These are phyloP conservation scores for Geotrichum histeridarum DNA, from an alignment of 1,139 yeast species.

Conservation along the genomic window DNA sequence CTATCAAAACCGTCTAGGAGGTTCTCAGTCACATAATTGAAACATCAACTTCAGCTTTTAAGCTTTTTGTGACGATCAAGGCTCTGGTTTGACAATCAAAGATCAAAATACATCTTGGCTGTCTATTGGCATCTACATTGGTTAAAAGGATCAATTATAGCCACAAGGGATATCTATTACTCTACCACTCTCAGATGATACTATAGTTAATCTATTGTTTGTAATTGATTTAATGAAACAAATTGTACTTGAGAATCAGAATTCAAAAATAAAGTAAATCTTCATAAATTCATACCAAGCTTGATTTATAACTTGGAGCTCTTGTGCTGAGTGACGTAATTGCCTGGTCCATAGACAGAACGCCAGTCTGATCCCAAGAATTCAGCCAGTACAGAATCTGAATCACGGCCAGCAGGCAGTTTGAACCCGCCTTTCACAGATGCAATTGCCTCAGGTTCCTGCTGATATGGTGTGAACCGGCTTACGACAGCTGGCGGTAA, in stretches of 20 bases:
- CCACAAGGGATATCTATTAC: no score
- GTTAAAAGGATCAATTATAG: no score
- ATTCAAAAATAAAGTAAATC: neutral
- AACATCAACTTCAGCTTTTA: no score
- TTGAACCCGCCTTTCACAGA: constrained; percentile 2
- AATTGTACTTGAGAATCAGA: neutral
- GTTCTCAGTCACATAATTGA: no score
- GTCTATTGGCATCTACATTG: no score
- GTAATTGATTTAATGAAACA: neutral
- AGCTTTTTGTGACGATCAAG: no score
- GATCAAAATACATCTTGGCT: no score
- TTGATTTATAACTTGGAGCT: neutral
- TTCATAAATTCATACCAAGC: neutral
- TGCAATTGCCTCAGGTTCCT: neutral
- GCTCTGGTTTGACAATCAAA: no score
- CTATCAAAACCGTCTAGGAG: no score
- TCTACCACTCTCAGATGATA: no score
- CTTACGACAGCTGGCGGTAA: constrained; percentile 18
- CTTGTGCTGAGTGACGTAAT: neutral
- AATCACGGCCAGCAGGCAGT: neutral
- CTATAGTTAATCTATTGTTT: neutral
- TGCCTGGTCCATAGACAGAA: neutral
- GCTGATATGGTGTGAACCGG: neutral
- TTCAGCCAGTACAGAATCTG: neutral
- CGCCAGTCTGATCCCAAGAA: constrained; percentile 9